Conservation (phyloP, 208 protist genomes). For the Leishmania aethiopica region DNA sequence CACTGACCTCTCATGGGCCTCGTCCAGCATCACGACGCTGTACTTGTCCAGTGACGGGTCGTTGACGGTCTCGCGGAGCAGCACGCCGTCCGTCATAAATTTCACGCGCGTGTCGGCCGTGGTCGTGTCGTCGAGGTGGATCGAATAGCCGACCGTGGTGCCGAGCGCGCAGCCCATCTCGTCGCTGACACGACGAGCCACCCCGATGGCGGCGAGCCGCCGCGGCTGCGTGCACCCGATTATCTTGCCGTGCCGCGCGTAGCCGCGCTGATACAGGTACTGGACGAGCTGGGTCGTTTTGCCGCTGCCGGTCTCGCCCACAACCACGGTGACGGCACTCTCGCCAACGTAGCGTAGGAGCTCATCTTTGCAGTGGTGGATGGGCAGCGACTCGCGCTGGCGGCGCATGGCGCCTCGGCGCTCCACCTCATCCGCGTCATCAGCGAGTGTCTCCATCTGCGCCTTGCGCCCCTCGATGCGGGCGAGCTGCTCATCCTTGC, state of each 20-base stretch:
- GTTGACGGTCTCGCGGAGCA: conserved; percentile 94
- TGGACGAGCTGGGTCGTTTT: conserved; percentile 94
- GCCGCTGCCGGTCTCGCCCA: conserved; percentile 91
- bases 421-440: conserved; percentile 25
- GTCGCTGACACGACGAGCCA: conserved; percentile 93
- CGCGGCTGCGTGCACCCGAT: conserved; percentile 96
- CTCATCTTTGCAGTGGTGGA: conserved; percentile 64
- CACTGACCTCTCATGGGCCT: conserved; percentile 97
- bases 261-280: conserved; percentile 84
- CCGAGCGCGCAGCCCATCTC: conserved; percentile 92
- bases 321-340: conserved; percentile 80
- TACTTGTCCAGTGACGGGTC: conserved; percentile 92
- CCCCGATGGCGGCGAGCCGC: conserved; percentile 94
- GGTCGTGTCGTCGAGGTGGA: conserved; percentile 93
- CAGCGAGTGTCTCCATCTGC: conserved; percentile 14
- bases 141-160: conserved; percentile 88
- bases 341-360: conserved; percentile 83
- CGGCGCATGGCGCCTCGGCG: conserved; percentile 39
- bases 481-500: conserved; percentile 22
- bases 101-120: conserved; percentile 89
- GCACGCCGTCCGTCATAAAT: conserved; percentile 97
- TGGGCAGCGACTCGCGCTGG: conserved; percentile 61
- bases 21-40: conserved; percentile 99
- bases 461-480: conserved; percentile 27
- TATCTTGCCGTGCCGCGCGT: conserved; percentile 45